Percentiles rank a stretch among this genome's conserved stretches.
phyloP scores from a whole-genome alignment of 352 stramenopile genomes.

The Albugo candida region DNA sequence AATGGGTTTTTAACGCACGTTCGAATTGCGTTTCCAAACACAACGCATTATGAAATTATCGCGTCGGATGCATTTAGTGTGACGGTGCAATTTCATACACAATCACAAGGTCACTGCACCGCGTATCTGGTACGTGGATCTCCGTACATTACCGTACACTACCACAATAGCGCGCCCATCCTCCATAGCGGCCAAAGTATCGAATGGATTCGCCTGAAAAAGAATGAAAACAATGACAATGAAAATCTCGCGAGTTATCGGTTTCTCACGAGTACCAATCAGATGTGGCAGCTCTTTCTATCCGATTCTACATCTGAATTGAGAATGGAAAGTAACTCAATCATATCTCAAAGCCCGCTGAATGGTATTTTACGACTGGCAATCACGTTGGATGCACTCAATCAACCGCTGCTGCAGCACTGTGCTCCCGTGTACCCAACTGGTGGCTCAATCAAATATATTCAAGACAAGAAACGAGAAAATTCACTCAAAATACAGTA shows the following conservation, averaged over 20 bases:
- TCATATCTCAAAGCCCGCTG: too few relatives aligned
- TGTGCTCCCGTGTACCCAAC: slow-evolving; percentile 32
- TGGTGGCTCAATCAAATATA: slow-evolving; percentile 29
- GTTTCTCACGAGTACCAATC: slow-evolving; percentile 29
- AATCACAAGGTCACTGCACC: slow-evolving; percentile 8
- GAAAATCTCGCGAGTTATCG: slow-evolving; percentile 13
- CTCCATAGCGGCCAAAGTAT: slow-evolving; percentile 33
- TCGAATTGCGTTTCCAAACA: slow-evolving; percentile 12
- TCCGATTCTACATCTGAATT: slow-evolving; percentile 13
- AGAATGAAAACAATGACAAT: slow-evolving; percentile 7
- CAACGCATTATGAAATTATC: slow-evolving; percentile 26
- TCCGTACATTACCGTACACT: slow-evolving; percentile 66
- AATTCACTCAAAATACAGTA: slow-evolving; percentile 21
- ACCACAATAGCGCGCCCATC: slow-evolving; percentile 21
- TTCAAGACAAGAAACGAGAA: slow-evolving; percentile 11
- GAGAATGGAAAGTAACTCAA: too few relatives aligned
- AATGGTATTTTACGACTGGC: slow-evolving; percentile 22
- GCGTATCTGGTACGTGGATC: slow-evolving; percentile 63
- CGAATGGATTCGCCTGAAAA: slow-evolving; percentile 26
- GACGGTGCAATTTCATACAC: slow-evolving; percentile 27
- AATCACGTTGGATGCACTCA: slow-evolving; percentile 15
- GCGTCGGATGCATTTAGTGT: slow-evolving; percentile 52
- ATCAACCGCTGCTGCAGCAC: slow-evolving; percentile 30
- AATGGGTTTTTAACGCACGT: slow-evolving; percentile 54
- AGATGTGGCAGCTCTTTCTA: slow-evolving; percentile 44